Conservation (phyloP, 2,329 filamentous ascomycete genomes). For the Beauveria sp. region DNA sequence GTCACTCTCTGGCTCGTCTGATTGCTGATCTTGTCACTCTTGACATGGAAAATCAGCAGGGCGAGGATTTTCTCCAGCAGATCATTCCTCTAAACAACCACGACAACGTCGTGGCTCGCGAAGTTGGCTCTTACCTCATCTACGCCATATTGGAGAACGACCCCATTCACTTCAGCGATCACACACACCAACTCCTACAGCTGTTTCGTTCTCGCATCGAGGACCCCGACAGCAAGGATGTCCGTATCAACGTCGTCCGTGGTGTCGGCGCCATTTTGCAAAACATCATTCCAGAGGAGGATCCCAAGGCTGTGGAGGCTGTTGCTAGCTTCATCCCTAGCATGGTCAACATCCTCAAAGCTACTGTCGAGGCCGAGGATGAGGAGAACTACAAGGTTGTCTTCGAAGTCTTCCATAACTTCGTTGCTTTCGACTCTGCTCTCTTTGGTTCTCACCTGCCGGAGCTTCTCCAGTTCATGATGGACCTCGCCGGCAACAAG, state of each 20-base stretch:
- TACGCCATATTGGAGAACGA: constrained; percentile 87
- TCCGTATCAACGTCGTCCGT: constrained; percentile 89
- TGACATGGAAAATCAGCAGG: constrained; percentile 68
- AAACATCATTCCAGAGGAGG: constrained; percentile 81
- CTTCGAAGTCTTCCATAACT: constrained; percentile 95
- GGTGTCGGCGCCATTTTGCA: constrained; percentile 82
- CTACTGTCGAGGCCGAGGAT: constrained; percentile 68
- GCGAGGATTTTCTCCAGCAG: constrained; percentile 73
- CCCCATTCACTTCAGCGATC: constrained; percentile 75
- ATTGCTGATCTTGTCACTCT: constrained; percentile 79
- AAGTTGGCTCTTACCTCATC: constrained; percentile 88
- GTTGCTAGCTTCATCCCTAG: constrained; percentile 76
- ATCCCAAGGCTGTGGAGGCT: constrained; percentile 61
- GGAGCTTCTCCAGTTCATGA: constrained; percentile 89
- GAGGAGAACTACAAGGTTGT: constrained; percentile 84
- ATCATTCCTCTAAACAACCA: constrained; percentile 74
- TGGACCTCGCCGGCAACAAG: constrained; percentile 71
- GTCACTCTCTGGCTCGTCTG: constrained; percentile 81
- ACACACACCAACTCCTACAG: constrained; percentile 70
- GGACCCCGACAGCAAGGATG: constrained; percentile 84
- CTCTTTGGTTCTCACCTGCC: constrained; percentile 80
- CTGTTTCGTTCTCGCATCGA: constrained; percentile 83
- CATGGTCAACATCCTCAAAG: constrained; percentile 87
- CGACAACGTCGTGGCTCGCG: constrained; percentile 68
- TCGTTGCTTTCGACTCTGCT: constrained; percentile 81